Evolutionary conservation across 2,329 filamentous ascomycete species (phyloP).

Genomic region (Xylariaceae sp.): DNA sequence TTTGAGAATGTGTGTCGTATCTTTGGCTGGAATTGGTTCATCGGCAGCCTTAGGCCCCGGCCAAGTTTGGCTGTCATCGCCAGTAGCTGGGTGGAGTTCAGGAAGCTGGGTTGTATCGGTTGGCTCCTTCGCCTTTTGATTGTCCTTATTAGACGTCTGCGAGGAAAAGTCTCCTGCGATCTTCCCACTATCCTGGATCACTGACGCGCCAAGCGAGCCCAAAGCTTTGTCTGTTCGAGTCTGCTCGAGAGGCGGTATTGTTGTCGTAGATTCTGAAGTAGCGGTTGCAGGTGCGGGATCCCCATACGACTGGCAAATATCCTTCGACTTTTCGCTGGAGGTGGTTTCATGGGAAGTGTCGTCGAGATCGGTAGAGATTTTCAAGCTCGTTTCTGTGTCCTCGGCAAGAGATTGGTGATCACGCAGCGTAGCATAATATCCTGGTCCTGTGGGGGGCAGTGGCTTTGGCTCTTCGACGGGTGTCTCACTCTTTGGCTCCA

Average conservation of each 20-base stretch:
- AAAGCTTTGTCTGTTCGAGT: not conserved
- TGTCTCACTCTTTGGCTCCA: conserved; percentile 11
- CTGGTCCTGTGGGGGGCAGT: conserved; percentile 13
- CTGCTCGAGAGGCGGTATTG: conserved; percentile 9
- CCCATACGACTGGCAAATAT: conserved; percentile 15
- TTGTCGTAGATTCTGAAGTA: conserved; percentile 16
- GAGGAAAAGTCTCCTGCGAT: conserved; percentile 7
- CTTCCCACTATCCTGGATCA: conserved; percentile 2
- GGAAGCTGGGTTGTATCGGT: not conserved
- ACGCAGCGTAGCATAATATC: conserved; percentile 10
- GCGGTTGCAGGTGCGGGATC: conserved; percentile 15
- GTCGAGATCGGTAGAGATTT: conserved; percentile 22
- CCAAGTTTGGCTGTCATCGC: not conserved
- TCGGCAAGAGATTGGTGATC: conserved; percentile 22
- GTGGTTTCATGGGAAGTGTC: conserved; percentile 20
- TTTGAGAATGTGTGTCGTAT: not conserved
- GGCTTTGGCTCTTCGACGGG: conserved; percentile 11
- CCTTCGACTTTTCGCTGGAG: conserved; percentile 31
- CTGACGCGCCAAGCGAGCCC: conserved; percentile 2
- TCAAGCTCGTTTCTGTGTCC: conserved; percentile 23
- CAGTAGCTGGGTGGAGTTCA: not conserved
- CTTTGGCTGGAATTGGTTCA: not conserved
- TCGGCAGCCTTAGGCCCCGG: not conserved
- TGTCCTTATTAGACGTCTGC: conserved; percentile 46
- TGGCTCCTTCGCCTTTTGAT: conserved; percentile 26